Evolutionary conservation across 2,329 filamentous ascomycete species (phyloP).

Genomic region (Fusarium tuaranense): DNA sequence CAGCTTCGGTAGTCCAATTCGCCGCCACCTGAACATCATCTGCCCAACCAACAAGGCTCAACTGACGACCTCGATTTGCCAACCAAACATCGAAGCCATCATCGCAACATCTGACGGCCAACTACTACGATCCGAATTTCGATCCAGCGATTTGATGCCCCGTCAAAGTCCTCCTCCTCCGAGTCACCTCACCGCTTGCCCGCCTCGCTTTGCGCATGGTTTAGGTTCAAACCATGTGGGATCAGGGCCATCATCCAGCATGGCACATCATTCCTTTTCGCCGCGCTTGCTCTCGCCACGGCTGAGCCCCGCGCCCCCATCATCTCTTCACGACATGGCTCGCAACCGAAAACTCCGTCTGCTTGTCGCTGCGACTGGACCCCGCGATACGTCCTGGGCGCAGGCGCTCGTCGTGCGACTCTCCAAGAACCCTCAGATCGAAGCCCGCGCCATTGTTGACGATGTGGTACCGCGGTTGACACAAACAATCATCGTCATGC

Average conservation of each 20-base stretch:
- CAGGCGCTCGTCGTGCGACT: slow-evolving; percentile 75
- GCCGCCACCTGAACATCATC: slow-evolving; percentile 39
- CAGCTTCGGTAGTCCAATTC: slow-evolving; percentile 27
- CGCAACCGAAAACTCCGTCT: slow-evolving; percentile 66
- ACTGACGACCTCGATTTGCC: not conserved
- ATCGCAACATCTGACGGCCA: not conserved
- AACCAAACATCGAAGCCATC: not conserved
- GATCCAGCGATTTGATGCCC: slow-evolving; percentile 49
- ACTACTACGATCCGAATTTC: slow-evolving; percentile 12
- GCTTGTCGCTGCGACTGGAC: slow-evolving; percentile 74
- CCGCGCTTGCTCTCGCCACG: slow-evolving; percentile 40
- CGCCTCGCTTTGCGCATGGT: slow-evolving; percentile 37
- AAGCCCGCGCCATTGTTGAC: slow-evolving; percentile 72
- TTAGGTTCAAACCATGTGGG: slow-evolving; percentile 46
- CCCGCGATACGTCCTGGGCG: slow-evolving; percentile 73
- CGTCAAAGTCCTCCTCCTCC: slow-evolving; percentile 43
- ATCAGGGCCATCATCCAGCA: slow-evolving; percentile 44
- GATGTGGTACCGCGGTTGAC: slow-evolving; percentile 72
- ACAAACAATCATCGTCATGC: slow-evolving; percentile 71
- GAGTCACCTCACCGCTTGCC: slow-evolving; percentile 45
- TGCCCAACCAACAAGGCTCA: slow-evolving; percentile 19
- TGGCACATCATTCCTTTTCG: slow-evolving; percentile 50
- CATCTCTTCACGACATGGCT: slow-evolving; percentile 53
- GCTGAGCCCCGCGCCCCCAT: slow-evolving; percentile 43
- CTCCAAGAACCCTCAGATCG: slow-evolving; percentile 72